A percentile compares a stretch with the other conserved stretches of the same genome.
Conservation (phyloP, 352 stramenopile species). For the Globisporangium heterothallicum region DNA sequence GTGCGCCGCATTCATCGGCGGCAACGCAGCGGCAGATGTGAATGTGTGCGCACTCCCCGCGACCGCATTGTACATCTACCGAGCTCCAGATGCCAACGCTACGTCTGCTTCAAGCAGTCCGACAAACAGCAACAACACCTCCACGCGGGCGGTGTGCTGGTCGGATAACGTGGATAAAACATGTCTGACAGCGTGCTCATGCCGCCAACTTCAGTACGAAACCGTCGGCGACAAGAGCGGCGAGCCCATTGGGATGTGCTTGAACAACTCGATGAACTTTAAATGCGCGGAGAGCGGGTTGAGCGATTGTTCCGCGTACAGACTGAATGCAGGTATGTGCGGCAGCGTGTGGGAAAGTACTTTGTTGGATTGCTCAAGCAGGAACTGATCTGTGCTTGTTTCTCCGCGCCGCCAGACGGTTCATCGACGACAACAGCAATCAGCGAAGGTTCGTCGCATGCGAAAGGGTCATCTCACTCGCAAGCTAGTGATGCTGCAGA, state of each 20-base stretch:
- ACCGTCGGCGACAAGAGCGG: background rate
- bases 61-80: constrained; percentile 19
- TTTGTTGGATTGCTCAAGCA: too few species aligned
- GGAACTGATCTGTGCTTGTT: background rate
- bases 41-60: constrained; percentile 22
- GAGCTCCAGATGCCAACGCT: background rate
- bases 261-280: constrained; percentile 10
- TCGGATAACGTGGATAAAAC: constrained; percentile 4
- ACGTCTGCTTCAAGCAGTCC: background rate
- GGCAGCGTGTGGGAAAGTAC: background rate
- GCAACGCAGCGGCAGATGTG: background rate
- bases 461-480: background rate
- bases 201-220: constrained; percentile 4
- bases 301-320: constrained; percentile 18
- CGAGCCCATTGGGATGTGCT: constrained; percentile 1
- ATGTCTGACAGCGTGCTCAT: constrained; percentile 8
- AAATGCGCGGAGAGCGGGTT: background rate
- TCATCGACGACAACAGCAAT: constrained; percentile 1
- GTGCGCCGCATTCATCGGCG: background rate
- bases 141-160: constrained; percentile 1
- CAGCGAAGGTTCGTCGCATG: too few species aligned
- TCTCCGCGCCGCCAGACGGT: constrained; percentile 1
- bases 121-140: background rate
- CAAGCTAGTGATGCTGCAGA: background rate
- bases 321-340: constrained; percentile 14